phyloP scores from a whole-genome alignment of 768 basidiomycete species.

The Cystofilobasidium macerans region DNA sequence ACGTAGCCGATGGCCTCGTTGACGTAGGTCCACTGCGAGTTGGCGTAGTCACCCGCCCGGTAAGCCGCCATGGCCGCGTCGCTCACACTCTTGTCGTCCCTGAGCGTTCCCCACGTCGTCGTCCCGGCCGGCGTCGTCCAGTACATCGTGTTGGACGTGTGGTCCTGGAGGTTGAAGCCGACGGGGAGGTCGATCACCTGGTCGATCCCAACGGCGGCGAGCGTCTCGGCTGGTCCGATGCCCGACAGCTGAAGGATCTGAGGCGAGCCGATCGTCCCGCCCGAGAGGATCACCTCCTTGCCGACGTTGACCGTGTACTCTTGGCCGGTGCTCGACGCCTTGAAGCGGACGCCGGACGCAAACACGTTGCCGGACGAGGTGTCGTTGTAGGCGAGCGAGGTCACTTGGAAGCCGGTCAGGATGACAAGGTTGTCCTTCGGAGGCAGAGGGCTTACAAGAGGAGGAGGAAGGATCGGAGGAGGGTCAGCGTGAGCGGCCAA shows the following conservation, averaged over 20 bases:
- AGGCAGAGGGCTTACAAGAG: background rate
- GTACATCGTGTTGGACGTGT: constrained; percentile 23
- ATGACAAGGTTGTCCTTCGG: constrained; percentile 52
- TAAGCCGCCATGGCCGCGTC: constrained; percentile 10
- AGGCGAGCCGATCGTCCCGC: constrained; percentile 48
- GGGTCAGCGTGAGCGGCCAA: background rate
- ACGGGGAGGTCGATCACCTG: constrained; percentile 49
- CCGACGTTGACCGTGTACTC: constrained; percentile 46
- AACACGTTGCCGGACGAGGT: constrained; percentile 38
- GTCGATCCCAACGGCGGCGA: constrained; percentile 43
- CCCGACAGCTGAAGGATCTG: constrained; percentile 51
- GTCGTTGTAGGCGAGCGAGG: constrained; percentile 41
- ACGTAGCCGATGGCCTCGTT: constrained; percentile 25
- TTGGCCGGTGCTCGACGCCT: constrained; percentile 35
- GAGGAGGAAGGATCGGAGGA: background rate
- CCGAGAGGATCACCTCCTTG: constrained; percentile 50
- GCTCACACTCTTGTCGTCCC: constrained; percentile 5
- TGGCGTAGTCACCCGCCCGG: constrained; percentile 10
- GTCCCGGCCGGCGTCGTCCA: constrained; percentile 14
- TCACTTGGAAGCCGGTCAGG: constrained; percentile 52
- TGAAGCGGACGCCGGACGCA: constrained; percentile 48
- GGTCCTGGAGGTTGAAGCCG: constrained; percentile 47
- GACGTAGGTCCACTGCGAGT: constrained; percentile 25
- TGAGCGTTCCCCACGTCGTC: constrained; percentile 24
- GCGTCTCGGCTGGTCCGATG: constrained; percentile 49